phyloP scores from a whole-genome alignment of 768 basidiomycete genomes.

The Trametes maxima region DNA sequence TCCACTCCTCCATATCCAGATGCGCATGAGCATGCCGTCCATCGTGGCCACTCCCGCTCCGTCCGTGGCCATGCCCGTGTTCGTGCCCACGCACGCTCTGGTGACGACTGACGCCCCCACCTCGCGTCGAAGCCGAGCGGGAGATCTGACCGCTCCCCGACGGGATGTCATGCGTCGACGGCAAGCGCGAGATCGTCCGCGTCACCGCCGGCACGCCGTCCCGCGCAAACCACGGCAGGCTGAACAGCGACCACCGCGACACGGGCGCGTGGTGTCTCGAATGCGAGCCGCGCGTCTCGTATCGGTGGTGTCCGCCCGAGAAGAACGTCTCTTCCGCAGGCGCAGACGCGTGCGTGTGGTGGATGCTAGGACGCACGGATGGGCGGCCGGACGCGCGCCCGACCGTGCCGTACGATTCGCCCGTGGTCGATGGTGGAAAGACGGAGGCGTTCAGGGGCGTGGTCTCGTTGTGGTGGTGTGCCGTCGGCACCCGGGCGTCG shows the following conservation, averaged over 20 bases:
- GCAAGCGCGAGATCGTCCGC: background rate
- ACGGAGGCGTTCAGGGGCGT: background rate
- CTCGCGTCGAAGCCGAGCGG: background rate
- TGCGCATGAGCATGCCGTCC: constrained; percentile 24
- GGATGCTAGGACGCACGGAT: background rate
- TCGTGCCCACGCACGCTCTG: background rate
- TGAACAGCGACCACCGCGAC: constrained; percentile 22
- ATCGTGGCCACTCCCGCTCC: constrained; percentile 5
- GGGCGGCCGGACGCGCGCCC: background rate
- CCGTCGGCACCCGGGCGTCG: background rate
- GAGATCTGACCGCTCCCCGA: constrained; percentile 1
- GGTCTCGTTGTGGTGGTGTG: background rate
- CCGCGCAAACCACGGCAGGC: constrained; percentile 10
- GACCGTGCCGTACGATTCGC: constrained; percentile 1
- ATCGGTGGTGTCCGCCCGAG: constrained; percentile 31
- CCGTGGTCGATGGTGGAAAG: background rate
- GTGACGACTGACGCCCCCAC: background rate
- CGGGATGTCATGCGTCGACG: background rate
- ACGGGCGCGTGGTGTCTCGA: constrained; percentile 23
- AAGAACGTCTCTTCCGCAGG: constrained; percentile 26
- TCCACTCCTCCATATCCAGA: constrained; percentile 22
- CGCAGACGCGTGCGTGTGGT: background rate
- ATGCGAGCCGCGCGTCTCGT: constrained; percentile 30
- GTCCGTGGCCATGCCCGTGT: background rate
- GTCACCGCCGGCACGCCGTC: background rate